These are phyloP conservation scores for Myriosclerotinia duriaeana DNA, from an alignment of 2,329 filamentous ascomycete genomes.

Conservation along the genomic window DNA sequence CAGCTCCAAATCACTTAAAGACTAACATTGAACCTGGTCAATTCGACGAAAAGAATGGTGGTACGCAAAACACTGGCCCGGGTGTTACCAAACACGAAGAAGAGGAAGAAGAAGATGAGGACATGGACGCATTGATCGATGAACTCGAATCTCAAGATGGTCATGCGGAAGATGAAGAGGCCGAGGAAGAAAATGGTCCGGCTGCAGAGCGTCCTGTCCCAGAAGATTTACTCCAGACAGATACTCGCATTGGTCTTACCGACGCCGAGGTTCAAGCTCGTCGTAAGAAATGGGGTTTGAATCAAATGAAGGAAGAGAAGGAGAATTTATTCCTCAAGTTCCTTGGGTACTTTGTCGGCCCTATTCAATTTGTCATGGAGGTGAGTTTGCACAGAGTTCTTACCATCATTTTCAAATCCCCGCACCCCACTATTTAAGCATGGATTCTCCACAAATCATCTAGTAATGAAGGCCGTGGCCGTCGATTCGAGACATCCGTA, in stretches of 20 bases:
- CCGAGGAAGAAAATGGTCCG: slow-evolving; percentile 49
- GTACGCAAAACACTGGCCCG: slow-evolving; percentile 12
- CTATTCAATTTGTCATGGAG: slow-evolving; percentile 95
- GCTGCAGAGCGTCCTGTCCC: slow-evolving; percentile 61
- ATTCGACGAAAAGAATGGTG: slow-evolving; percentile 60
- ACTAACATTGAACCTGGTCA: slow-evolving; percentile 64
- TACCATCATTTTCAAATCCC: slow-evolving; percentile 23
- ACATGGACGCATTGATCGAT: slow-evolving; percentile 83
- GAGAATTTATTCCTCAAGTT: slow-evolving; percentile 85
- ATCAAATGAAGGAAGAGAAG: slow-evolving; percentile 90
- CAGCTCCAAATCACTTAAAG: slow-evolving; percentile 46
- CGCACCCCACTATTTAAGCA: slow-evolving; percentile 14
- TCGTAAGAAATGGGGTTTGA: slow-evolving; percentile 75
- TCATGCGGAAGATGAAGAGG: slow-evolving; percentile 63
- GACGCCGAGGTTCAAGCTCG: slow-evolving; percentile 63
- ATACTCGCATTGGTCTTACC: slow-evolving; percentile 70
- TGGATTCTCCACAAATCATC: slow-evolving; percentile 15
- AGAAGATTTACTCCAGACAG: slow-evolving; percentile 75
- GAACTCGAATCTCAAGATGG: slow-evolving; percentile 83
- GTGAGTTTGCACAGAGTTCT: slow-evolving; percentile 47
- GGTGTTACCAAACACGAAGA: slow-evolving; percentile 42
- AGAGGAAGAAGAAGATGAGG: slow-evolving; percentile 75
- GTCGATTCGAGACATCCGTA: neutral
- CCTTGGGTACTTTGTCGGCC: slow-evolving; percentile 76
- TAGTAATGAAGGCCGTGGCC: neutral